Base-by-base conservation (phyloP, 805 yeast genomes). In the Hagleromyces aurorensis region DNA sequence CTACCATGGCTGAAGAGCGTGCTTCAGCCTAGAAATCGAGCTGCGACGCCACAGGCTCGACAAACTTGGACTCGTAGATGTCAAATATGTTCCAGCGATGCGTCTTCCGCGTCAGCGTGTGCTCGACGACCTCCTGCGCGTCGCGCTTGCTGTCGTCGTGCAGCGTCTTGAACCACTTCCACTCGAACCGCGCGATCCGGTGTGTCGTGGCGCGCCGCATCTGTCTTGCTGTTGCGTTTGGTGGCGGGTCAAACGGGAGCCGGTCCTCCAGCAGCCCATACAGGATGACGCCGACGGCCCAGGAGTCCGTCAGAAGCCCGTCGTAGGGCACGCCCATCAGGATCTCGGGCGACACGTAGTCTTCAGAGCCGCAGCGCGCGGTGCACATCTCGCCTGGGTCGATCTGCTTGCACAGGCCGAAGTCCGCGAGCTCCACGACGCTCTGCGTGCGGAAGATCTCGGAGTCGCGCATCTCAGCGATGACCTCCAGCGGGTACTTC, bases 341-440 rank as follows among this genome's bases (percentile, higher is more conserved):
- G 14, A 91, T 59, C 50, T 91, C 99, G 0, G 98, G 99, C 0
- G 96, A 79, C 5, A 91, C 94, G 47, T 91, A 91, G 52, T 91
- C 98, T 40, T 84, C 96, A 1, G 95, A 83, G 0, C 99, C 98
- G 55, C 98, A 91, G 37, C 97, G 61, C 1, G 97, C 89, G 3
- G 82, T 69, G 15, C 93, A 65, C 34, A 78, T 81, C 40, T 71
- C 63, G 1, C 62, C 66, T 1, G 73, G 69, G 28, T 69, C 74
- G 14, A 89, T 68, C 28, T 66, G 62, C 44, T 85, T 77, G 7
- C 94, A 78, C 16, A 91, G 67, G 0, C 99, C 98, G 57, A 91
- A 79, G 62, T 91, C 99, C 0, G 94, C 78, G 18, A 86, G 54
- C 10, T 74, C 76, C 2, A 75, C 72, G 11, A 76, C 37, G 28